Evolutionary conservation across 75 land plant genomes (phyloP).

Genomic region (Pseudotsuga menziesii): DNA sequence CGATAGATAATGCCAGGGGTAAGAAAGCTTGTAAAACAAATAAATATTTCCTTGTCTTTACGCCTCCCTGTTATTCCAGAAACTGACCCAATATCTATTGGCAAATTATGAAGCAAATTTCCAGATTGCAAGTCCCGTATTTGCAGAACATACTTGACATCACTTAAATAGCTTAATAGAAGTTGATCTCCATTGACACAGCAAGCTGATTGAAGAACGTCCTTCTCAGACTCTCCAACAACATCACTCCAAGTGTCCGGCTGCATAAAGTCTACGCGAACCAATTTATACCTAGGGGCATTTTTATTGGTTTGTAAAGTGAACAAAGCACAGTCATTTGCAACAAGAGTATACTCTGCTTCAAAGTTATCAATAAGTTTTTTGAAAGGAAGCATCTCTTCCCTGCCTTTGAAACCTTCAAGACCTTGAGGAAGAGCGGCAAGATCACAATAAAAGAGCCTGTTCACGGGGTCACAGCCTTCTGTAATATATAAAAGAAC

Average conservation of each 20-base stretch:
- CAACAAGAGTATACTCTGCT: constrained; percentile 63
- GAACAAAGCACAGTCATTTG: constrained; percentile 76
- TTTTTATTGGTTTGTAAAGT: constrained; percentile 90
- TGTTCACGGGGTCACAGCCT: constrained; percentile 89
- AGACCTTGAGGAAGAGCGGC: constrained; percentile 61
- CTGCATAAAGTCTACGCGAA: constrained; percentile 11
- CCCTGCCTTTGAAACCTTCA: constrained; percentile 35
- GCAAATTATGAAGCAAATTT: constrained; percentile 14
- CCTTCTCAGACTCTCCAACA: constrained; percentile 14
- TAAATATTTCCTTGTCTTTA: constrained; percentile 13
- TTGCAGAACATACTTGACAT: constrained; percentile 27
- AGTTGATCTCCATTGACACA: constrained; percentile 16
- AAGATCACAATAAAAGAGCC: constrained; percentile 77
- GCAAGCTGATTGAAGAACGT: constrained; percentile 17
- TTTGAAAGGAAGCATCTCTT: constrained; percentile 64
- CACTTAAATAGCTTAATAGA: constrained; percentile 20
- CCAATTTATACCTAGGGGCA: constrained; percentile 56
- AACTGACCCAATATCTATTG: constrained; percentile 27
- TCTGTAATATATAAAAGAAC: constrained; percentile 50
- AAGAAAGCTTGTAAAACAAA: constrained; percentile 25
- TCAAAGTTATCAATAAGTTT: constrained; percentile 90
- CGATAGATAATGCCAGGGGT: constrained; percentile 22
- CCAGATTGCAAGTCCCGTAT: constrained; percentile 18
- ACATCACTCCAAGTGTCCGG: constrained; percentile 22
- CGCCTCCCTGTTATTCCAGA: constrained; percentile 13